Base-by-base conservation (phyloP, 441 rosid genomes). In the Biscutella auriculata region DNA sequence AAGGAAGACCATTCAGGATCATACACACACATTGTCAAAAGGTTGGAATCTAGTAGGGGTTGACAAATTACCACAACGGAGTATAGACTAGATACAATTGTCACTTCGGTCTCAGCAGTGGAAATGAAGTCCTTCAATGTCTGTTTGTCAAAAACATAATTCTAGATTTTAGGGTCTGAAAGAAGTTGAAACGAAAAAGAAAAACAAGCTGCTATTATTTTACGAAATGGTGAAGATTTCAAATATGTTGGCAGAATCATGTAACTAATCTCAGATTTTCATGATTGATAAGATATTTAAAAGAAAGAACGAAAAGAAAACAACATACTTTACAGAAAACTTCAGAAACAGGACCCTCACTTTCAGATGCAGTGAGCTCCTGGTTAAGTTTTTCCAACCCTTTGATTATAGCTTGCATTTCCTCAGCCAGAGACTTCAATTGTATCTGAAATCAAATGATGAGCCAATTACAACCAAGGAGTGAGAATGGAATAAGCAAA, bases 291-390 rank as follows among this genome's bases (percentile, higher is more conserved):
- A 43, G 8, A 48, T 66, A 14, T 34, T 37, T 13, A n/a, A n/a
- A n/a, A 37, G 53, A 47, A 48, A 4, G 11, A 17, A 25, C 19
- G 12, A 17, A 29, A 34, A 17, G 37, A 55, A 4, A 14, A 8
- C 19, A 53, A 30, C 57, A 48, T 77, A 87, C 99, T 87, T 85
- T 82, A 8, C 80, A 70, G 60, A 94, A 94, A 76, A 85, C 81
- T 40, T 82, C 96, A 10, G 99, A 94, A n/a, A 89, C 89, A 53
- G 94, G 96, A 66, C 99, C 99, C 46, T 89, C 99, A 76, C 73
- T 83, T 73, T 85, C 95, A 15, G 96, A 94, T 50, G 91, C 93
- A 44, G 33, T 64, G 34, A 85, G 74, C 78, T 94, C 99, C 77
- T 87, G 96, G 67, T 80, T 85, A 55, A 94, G 76, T 77, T 89